These are phyloP conservation scores for Primulina tabacum DNA, from an alignment of 257 asterid genomes.

Conservation along the genomic window DNA sequence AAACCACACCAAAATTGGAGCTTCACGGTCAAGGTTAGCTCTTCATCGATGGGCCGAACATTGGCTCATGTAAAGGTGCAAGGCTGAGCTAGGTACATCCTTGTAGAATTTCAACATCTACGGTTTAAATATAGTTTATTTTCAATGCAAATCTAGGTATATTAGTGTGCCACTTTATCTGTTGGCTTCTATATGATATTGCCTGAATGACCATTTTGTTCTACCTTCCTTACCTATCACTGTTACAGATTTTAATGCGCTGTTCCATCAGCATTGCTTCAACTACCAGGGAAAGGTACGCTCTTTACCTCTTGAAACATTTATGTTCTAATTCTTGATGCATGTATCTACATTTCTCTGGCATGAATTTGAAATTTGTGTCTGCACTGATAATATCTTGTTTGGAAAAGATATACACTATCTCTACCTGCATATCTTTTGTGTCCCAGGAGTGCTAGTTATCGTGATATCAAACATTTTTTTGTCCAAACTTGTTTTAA, in stretches of 20 bases:
- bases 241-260: constrained; percentile 71
- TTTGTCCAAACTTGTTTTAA: background rate
- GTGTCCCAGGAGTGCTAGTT: background rate
- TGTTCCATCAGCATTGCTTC: constrained; percentile 77
- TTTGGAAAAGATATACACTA: background rate
- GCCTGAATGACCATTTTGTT: constrained; percentile 18
- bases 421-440: background rate
- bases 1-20: no score
- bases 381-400: background rate
- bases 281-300: constrained; percentile 91
- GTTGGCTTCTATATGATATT: constrained; percentile 12
- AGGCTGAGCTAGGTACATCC: no score
- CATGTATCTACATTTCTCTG: constrained; percentile 4
- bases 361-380: constrained; percentile 3
- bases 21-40: no score
- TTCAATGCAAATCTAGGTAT: background rate
- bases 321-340: constrained; percentile 10
- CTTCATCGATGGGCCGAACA: no score
- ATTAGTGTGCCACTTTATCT: constrained; percentile 16
- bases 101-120: no score
- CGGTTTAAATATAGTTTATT: constrained; percentile 4
- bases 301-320: constrained; percentile 15
- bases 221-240: constrained; percentile 12
- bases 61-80: no score
- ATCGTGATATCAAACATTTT: no score